Base-by-base conservation (phyloP, 352 stramenopile species). In the Phytopythium kandeliae region DNA sequence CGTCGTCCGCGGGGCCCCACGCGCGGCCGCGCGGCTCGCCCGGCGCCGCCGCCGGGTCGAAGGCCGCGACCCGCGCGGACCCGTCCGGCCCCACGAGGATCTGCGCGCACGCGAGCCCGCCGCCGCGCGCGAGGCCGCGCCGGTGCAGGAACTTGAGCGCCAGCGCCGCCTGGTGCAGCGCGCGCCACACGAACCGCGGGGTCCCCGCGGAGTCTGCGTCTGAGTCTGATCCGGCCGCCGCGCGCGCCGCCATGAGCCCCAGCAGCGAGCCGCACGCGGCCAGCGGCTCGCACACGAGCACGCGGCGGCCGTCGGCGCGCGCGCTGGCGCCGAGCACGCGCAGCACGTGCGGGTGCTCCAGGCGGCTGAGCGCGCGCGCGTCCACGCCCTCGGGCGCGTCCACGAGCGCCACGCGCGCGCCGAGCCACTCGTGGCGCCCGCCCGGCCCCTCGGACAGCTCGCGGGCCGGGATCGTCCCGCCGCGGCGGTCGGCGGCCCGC, bases 331-430 rank as follows among this genome's bases (percentile, higher is more conserved):
- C 63, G 37, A 63, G 67, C 13, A 77, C 24, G 3, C 54, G 24
- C 7, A 71, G n/a, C 9, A 78, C 40, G 30, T 74, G 42, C 16
- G 67, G 67, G 33, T 78, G 67, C 12, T 62, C 49, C 9, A 78
- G 30, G 1, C 26, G 9, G 35, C 48, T 60, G 61, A 65, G 73
- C n/a, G 63, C 46, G 24, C 57, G 22, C 71, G 63, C 8, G 54
- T 41, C 13, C 51, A 42, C 30, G 5, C 21, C 33, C 10, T 3
- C 19, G 4, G 4, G 16, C 1, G 30, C 0, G 3, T 7, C 6
- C 11, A 51, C 17, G 26, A 51, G 10, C 19, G 45, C 7, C 45
- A 51, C 45, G 28, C 30, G 19, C 30, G 45, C 37, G 30, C 45
- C 45, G n/a, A 51, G 45, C 45, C 45, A 51, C 30, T 38, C 6